These are phyloP conservation scores for Tulasnella sp. DNA, from an alignment of 768 basidiomycete species.

Conservation along the genomic window DNA sequence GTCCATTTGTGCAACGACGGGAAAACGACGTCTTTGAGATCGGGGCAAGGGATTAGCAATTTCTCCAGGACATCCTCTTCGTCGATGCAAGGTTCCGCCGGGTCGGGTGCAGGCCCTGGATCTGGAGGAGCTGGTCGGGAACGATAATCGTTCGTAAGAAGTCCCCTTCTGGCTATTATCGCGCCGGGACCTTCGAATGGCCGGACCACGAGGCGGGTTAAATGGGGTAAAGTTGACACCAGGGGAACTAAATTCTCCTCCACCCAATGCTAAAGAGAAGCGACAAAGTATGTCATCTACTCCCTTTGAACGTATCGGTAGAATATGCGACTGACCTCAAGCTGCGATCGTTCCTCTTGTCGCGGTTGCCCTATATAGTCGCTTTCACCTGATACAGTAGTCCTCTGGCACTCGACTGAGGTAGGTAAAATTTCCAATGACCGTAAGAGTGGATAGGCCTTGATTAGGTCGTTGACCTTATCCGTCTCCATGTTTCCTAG, in stretches of 20 bases:
- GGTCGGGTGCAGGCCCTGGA: not conserved
- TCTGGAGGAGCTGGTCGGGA: not conserved
- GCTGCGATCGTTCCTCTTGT: not conserved
- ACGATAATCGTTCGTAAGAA: not conserved
- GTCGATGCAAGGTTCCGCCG: not conserved
- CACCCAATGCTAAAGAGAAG: not conserved
- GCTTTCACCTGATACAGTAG: not conserved
- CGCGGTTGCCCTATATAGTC: conserved; percentile 1
- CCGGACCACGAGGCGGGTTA: not conserved
- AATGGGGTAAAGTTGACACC: not conserved
- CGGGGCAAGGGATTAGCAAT: not conserved
- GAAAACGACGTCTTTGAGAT: not conserved
- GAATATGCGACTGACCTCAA: not conserved
- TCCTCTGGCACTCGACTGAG: not conserved
- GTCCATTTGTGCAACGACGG: not conserved
- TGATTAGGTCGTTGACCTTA: not conserved
- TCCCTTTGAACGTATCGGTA: not conserved
- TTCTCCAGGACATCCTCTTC: not conserved
- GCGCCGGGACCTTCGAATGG: not conserved
- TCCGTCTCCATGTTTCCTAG: not conserved
- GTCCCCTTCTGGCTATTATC: not conserved
- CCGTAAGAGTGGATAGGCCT: not conserved
- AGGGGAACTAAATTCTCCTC: not conserved
- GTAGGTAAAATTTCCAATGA: not conserved
- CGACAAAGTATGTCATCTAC: not conserved